Base-by-base conservation (phyloP, 2,329 filamentous ascomycete species). In the Aspergillus sclerotialis region DNA sequence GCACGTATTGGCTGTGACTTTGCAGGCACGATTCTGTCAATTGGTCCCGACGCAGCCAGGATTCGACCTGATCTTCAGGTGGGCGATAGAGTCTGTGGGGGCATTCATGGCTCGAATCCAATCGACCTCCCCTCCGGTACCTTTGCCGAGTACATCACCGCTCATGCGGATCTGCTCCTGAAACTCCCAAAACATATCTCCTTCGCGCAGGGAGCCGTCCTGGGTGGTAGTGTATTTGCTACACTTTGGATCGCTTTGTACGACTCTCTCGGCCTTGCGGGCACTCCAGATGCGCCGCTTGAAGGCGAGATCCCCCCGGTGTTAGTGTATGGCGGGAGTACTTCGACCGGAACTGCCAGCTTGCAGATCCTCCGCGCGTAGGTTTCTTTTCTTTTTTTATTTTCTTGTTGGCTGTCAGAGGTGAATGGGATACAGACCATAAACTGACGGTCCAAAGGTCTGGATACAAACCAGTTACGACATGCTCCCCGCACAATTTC, bases 271-370 rank as follows among this genome's bases (percentile, higher is more conserved):
- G 43, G 48, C 12, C 36, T 64, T n/a, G 48, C 53, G 5, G 37
- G 33, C 15, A 39, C 46, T 10, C 42, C 45, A 9, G 42, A 40
- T 28, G 36, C 39, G 3, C 31, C 21, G 11, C 7, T 29, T 13
- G 23, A 16, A 21, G 30, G 30, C 24, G 21, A 46, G 16, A 42
- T 42, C 18, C 30, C 33, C 2, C 41, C 16, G 14, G 53, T 74
- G 0, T 48, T 74, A 1, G 61, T 74, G 3, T 62, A 60, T 29
- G 70, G 69, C 2, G 72, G 68, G 2, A 55, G 52, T 21, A 68
- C 67, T 2, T 51, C 66, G 0, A 61, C 55, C 0, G 70, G 69
- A 0, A 65, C 63, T 1, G 46, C 61, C 33, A 67, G 64, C 0
- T 60, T 69, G 4, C 70, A 74, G 43, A 29, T 71, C 10, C 44